These are phyloP conservation scores for Ceraceosorus guamensis DNA, from an alignment of 1,284 basidiomycete species.

Conservation along the genomic window DNA sequence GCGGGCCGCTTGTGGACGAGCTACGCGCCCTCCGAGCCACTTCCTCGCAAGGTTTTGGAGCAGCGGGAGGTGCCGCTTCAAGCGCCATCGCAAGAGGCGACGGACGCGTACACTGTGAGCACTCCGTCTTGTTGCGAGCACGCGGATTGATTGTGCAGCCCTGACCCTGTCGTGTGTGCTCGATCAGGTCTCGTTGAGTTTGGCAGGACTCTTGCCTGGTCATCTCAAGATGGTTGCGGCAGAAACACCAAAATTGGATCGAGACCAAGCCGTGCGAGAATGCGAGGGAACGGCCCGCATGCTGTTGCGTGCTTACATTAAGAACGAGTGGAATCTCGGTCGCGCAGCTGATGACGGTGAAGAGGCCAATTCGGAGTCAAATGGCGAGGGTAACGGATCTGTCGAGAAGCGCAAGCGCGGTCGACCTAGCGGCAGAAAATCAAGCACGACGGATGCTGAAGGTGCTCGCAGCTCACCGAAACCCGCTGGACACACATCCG, in stretches of 20 bases:
- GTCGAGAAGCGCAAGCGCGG: not conserved
- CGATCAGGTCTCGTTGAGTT: not conserved
- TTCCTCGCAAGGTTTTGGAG: not conserved
- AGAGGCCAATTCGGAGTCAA: not conserved
- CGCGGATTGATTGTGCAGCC: no score
- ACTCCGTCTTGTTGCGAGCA: no score
- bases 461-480: not conserved
- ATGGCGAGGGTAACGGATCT: not conserved
- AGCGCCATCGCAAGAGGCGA: no score
- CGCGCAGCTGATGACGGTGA: no score
- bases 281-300: not conserved
- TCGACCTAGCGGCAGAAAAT: not conserved
- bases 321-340: not conserved
- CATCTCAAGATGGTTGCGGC: not conserved
- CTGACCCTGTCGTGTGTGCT: no score
- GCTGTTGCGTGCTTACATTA: not conserved
- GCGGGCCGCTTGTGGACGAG: slow-evolving; percentile 6
- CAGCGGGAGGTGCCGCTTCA: not conserved
- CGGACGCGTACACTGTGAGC: not conserved
- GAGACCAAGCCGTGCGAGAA: not conserved
- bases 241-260: not conserved
- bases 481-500: not conserved
- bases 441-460: not conserved
- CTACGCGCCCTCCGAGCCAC: not conserved
- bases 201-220: not conserved